These are phyloP conservation scores for Candida morakotiae DNA, from an alignment of 805 yeast genomes.

Conservation along the genomic window DNA sequence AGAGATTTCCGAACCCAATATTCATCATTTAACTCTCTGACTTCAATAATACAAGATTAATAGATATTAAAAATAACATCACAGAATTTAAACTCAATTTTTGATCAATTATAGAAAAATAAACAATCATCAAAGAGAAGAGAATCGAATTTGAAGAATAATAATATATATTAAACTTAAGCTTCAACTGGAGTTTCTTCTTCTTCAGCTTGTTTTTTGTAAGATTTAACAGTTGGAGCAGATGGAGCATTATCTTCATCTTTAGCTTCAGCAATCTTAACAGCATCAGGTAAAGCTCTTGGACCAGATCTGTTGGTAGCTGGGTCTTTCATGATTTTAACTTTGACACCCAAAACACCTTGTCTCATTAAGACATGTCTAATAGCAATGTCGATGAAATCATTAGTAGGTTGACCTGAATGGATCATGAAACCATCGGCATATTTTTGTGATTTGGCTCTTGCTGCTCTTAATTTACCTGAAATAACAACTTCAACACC, in stretches of 20 bases:
- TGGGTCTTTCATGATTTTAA: slow-evolving; percentile 99
- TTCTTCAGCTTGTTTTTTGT: slow-evolving; percentile 45
- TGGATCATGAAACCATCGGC: slow-evolving; percentile 99
- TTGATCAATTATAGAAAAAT: too few species aligned
- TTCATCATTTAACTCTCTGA: too few species aligned
- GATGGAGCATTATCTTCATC: slow-evolving; percentile 75
- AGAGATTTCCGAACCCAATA: too few species aligned
- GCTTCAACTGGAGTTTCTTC: slow-evolving; percentile 35
- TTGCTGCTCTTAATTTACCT: slow-evolving; percentile 99
- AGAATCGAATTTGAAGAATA: too few species aligned
- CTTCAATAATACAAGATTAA: too few species aligned
- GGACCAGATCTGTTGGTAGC: slow-evolving; percentile 81
- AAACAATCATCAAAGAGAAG: too few species aligned
- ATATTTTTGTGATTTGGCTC: slow-evolving; percentile 99
- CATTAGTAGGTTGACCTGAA: slow-evolving; percentile 99
- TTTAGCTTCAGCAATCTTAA: slow-evolving; percentile 89
- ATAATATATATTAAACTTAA: too few species aligned
- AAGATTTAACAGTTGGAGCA: slow-evolving; percentile 79
- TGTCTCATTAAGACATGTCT: slow-evolving; percentile 99
- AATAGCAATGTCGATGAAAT: slow-evolving; percentile 97
- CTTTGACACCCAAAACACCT: slow-evolving; percentile 99
- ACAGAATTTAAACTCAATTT: too few species aligned
- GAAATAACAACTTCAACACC: slow-evolving; percentile 99
- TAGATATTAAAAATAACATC: too few species aligned
- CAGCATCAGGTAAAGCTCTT: slow-evolving; percentile 92